Percentiles rank a stretch among this genome's conserved stretches.
These are phyloP conservation scores for Medicago ruthenica DNA, from an alignment of 306 rosid genomes.

Conservation along the genomic window DNA sequence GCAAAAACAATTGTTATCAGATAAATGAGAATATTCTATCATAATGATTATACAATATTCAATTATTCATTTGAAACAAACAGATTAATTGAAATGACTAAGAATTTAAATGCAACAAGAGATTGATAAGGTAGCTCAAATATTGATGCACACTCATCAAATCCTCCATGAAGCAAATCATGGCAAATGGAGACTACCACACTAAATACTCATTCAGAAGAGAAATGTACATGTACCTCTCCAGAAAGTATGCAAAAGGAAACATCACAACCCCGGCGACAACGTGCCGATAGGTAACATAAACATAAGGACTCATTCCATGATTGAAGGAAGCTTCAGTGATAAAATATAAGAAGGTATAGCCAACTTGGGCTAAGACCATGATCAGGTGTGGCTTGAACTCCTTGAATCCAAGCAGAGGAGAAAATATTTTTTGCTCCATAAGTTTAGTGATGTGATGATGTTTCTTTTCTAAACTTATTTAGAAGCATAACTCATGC, in stretches of 20 bases:
- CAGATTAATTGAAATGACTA: no score
- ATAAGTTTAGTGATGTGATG: conserved; percentile 27
- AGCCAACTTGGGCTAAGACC: conserved; percentile 58
- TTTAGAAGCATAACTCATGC: conserved; percentile 38
- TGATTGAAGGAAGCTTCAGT: conserved; percentile 82
- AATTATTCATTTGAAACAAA: no score
- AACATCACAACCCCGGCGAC: conserved; percentile 55
- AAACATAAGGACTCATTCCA: conserved; percentile 89
- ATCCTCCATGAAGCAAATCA: no score
- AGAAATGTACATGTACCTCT: conserved; percentile 52
- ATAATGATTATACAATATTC: no score
- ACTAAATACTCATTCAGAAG: neutral
- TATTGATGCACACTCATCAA: no score
- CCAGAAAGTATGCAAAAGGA: conserved; percentile 83
- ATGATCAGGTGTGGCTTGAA: conserved; percentile 78
- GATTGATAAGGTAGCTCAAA: no score
- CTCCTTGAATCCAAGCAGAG: conserved; percentile 39
- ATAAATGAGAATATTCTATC: no score
- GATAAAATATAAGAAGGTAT: conserved; percentile 65
- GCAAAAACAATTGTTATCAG: no score
- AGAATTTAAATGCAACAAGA: no score
- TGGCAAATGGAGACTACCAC: no score
- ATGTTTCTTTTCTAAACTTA: conserved; percentile 4
- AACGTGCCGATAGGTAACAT: conserved; percentile 73
- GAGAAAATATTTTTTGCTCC: conserved; percentile 27